Conservation (phyloP, 108 stramenopile species). For the Aurantiochytrium sp. region DNA sequence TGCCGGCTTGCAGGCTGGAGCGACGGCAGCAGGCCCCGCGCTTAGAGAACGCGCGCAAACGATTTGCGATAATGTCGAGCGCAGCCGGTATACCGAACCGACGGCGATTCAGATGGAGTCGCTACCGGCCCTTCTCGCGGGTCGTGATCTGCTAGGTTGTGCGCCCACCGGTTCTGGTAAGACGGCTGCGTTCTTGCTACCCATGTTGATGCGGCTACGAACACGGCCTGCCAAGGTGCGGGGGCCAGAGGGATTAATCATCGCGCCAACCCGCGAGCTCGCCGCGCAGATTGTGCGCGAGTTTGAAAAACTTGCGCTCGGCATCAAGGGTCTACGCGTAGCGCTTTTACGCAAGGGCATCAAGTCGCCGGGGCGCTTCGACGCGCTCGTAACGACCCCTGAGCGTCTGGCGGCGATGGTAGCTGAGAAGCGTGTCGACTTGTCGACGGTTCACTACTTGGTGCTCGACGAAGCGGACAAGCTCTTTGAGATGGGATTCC, state of each 20-base stretch:
- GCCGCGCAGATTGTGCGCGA: conserved; percentile 71
- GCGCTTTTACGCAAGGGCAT: conserved; percentile 65
- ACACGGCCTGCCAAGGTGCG: background rate
- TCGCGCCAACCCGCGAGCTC: conserved; percentile 91
- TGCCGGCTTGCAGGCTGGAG: background rate
- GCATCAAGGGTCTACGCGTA: conserved; percentile 62
- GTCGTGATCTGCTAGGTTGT: conserved; percentile 72
- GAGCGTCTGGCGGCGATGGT: background rate
- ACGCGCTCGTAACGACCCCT: conserved; percentile 18
- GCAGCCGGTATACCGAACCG: conserved; percentile 29
- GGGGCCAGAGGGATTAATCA: conserved; percentile 44
- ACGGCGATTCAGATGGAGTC: conserved; percentile 50
- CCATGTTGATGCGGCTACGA: conserved; percentile 68
- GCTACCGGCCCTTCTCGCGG: conserved; percentile 58
- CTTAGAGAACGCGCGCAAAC: background rate
- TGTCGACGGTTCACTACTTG: background rate
- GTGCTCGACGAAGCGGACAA: conserved; percentile 53
- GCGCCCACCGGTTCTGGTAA: conserved; percentile 89
- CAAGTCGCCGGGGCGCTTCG: conserved; percentile 17
- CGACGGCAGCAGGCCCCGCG: background rate
- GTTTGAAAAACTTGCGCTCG: conserved; percentile 68
- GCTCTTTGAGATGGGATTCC: conserved; percentile 60
- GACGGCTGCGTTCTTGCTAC: conserved; percentile 76
- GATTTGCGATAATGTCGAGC: conserved; percentile 7
- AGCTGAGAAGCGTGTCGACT: conserved; percentile 15